Evolutionary conservation across 306 rosid species (phyloP), one percentile per base, ranked within the genome.

Genomic region (Pyrus betulifolia): DNA sequence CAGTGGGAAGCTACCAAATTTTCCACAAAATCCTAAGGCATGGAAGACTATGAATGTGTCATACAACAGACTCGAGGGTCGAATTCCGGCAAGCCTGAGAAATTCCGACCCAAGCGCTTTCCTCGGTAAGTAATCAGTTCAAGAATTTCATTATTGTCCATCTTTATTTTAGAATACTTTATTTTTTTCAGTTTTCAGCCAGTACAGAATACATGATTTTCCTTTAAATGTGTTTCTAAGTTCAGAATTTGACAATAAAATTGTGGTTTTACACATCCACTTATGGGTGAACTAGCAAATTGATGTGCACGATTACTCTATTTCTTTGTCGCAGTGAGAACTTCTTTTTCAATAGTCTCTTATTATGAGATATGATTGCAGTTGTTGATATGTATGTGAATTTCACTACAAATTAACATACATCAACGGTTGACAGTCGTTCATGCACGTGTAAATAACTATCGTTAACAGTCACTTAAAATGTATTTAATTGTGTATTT

Each of bases 1-100:
- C 77, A 77, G 42, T 12, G 99, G 97, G 1, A 75, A 71, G 12
- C 84, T 95, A 52, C 96, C 97, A 6, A 83, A 81, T 25, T 92
- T 95, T 85, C 23, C 3, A 2, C 67, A 6, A 21, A 6, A 21
- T 6, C 72, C 67, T 11, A 69, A 69, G 5, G 74, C 52, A 45
- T 85, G 89, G 91, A 71, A 54, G 28, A n/a, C 18, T 4, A 52
- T 92, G 55, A 80, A 86, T 74, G 60, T 95, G 11, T 81, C 97
- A 2, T 4, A 86, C 72, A 95, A 95, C 64, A 77, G 14, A 4
- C 67, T 95, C 15, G 84, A 77, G 22, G 99, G 99, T 80, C 65
- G 23, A 25, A 82, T 92, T n/a, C 97, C 97, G 21, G 31, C 59
- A 57, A 71, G 68, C 46, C 70, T 89, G 8, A 76, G 81, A 69